A percentile compares a stretch with the other conserved stretches of the same genome.
Conservation (phyloP, 768 basidiomycete species). For the Mycena galericulata region DNA sequence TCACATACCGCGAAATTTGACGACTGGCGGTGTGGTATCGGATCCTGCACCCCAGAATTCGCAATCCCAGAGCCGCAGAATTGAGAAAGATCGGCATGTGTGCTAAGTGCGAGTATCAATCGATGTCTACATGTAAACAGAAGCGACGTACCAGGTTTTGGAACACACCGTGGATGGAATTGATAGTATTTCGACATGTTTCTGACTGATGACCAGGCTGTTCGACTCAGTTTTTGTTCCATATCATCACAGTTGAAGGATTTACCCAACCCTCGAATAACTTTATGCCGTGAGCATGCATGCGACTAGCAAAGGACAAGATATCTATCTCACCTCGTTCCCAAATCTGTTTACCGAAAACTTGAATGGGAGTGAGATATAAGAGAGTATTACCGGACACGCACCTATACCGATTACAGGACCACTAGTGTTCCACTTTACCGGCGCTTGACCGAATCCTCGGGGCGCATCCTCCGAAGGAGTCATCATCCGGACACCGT, state of each 20-base stretch:
- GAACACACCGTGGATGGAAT: too few relatives aligned
- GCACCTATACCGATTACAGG: constrained; percentile 4
- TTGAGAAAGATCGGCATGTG: too few relatives aligned
- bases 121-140: too few relatives aligned
- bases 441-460: neutral
- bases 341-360: neutral
- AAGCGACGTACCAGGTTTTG: too few relatives aligned
- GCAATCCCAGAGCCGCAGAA: too few relatives aligned
- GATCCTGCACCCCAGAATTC: too few relatives aligned
- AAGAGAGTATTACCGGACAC: neutral
- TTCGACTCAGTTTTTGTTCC: neutral
- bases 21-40: too few relatives aligned
- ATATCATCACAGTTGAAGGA: too few relatives aligned
- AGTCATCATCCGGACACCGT: neutral
- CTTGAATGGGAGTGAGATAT: neutral
- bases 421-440: neutral
- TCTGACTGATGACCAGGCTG: neutral
- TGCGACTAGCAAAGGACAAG: neutral
- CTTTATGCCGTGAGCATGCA: neutral
- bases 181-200: neutral
- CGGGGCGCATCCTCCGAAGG: neutral
- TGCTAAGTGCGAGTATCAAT: too few relatives aligned
- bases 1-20: too few relatives aligned
- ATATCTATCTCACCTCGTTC: neutral
- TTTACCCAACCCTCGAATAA: neutral